Conservation (phyloP, 148 eudicot genomes). For the Chenopodium suecicum region DNA sequence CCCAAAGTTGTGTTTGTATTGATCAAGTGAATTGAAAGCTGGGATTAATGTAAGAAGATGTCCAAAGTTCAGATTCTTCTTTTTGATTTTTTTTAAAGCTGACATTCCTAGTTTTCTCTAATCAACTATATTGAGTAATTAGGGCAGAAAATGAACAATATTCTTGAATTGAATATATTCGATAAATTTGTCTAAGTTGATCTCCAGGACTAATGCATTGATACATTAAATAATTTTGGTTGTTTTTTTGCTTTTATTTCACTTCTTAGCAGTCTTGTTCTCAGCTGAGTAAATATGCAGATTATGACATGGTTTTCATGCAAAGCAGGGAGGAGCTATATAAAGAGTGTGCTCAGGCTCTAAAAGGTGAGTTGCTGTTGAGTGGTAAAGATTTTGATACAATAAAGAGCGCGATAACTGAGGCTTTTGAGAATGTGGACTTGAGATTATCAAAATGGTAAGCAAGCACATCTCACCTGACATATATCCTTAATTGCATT, state of each 20-base stretch:
- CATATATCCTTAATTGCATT: not conserved
- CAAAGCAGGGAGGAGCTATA: constrained; percentile 78
- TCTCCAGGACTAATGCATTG: not conserved
- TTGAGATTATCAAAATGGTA: constrained; percentile 65
- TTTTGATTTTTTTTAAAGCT: not conserved
- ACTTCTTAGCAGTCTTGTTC: not conserved
- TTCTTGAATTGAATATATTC: too few species aligned
- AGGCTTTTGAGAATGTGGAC: constrained; percentile 71
- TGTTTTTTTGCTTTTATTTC: not conserved
- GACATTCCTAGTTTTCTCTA: not conserved
- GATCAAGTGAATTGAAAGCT: not conserved
- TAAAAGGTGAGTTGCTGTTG: constrained; percentile 66
- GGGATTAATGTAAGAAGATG: not conserved
- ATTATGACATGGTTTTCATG: constrained; percentile 21
- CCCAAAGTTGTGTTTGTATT: not conserved
- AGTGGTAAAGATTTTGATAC: constrained; percentile 54
- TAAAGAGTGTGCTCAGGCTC: constrained; percentile 74
- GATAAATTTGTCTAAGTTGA: not conserved
- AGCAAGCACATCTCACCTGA: constrained; percentile 19
- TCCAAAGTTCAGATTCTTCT: not conserved
- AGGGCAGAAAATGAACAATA: not conserved
- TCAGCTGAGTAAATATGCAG: not conserved
- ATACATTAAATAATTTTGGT: not conserved
- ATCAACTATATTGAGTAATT: not conserved
- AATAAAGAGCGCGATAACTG: constrained; percentile 48